Percentiles rank a stretch among this genome's conserved stretches.
phyloP scores from a whole-genome alignment of 1,284 basidiomycete genomes.

The Malassezia dermatis region DNA sequence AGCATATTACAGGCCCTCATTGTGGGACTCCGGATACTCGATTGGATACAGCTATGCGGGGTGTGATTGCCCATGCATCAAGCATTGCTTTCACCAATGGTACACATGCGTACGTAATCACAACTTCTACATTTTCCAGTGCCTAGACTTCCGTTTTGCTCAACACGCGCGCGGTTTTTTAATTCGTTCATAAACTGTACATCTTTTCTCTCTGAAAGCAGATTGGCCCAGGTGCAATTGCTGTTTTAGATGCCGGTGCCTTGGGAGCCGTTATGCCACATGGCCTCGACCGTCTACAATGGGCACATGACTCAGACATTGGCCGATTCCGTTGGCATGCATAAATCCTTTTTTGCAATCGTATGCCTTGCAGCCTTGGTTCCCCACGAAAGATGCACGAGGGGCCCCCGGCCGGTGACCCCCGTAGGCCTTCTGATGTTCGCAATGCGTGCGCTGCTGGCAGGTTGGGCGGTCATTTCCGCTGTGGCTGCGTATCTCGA shows the following conservation, averaged over 20 bases:
- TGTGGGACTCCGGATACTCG: neutral
- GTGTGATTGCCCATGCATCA: neutral
- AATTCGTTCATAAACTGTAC: neutral
- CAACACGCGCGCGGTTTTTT: neutral
- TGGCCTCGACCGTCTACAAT: neutral
- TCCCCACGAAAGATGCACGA: neutral
- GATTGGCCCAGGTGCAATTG: neutral
- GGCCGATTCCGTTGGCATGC: neutral
- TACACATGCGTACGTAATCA: neutral
- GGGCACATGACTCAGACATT: neutral
- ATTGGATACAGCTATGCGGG: neutral
- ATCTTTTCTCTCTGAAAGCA: neutral
- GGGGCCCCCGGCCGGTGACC: neutral
- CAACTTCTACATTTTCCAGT: neutral
- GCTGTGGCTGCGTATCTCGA: neutral
- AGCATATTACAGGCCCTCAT: neutral
- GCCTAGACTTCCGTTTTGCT: neutral
- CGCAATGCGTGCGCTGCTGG: neutral
- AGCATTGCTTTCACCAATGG: neutral
- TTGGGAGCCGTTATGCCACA: neutral
- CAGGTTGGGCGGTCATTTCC: neutral
- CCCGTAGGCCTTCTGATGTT: neutral
- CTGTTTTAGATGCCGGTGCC: neutral
- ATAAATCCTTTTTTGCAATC: neutral
- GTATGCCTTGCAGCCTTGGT: neutral